phyloP scores from a whole-genome alignment of 345 rosid species.

The Melaleuca quinquenervia region DNA sequence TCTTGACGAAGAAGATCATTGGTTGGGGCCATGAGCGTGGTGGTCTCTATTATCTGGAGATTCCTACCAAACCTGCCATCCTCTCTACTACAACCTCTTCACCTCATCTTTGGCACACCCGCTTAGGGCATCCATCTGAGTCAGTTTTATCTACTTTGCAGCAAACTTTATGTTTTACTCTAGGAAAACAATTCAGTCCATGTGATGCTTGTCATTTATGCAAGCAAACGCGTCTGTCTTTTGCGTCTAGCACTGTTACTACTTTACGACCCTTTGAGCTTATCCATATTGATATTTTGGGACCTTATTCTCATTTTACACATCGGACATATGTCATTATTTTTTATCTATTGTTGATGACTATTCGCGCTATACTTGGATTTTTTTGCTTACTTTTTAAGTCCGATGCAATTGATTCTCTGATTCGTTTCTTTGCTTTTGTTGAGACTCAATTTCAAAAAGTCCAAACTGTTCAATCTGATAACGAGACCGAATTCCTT shows the following conservation, averaged over 20 bases:
- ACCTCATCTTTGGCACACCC: not conserved
- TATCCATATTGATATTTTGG: not conserved
- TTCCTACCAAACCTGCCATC: accelerated
- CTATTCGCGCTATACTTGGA: not conserved
- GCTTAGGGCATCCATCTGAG: not conserved
- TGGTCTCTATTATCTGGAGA: not conserved
- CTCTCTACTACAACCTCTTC: not conserved
- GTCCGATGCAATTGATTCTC: not conserved
- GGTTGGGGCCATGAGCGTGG: not conserved
- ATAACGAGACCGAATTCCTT: not conserved
- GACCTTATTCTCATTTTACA: not conserved
- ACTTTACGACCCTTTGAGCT: not conserved
- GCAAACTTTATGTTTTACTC: not conserved
- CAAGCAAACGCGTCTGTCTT: not conserved
- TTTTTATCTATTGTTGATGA: not conserved
- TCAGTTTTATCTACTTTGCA: not conserved
- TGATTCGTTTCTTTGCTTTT: not conserved
- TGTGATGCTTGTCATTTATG: not conserved
- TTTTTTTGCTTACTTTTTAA: not conserved
- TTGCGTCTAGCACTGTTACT: not conserved
- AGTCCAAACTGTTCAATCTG: not conserved
- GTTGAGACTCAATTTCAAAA: not conserved
- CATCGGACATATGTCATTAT: not conserved
- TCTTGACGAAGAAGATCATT: not conserved
- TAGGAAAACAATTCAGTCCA: accelerated